Base-by-base conservation (phyloP, 139 green algal species). In the Volvox reticuliferus region DNA sequence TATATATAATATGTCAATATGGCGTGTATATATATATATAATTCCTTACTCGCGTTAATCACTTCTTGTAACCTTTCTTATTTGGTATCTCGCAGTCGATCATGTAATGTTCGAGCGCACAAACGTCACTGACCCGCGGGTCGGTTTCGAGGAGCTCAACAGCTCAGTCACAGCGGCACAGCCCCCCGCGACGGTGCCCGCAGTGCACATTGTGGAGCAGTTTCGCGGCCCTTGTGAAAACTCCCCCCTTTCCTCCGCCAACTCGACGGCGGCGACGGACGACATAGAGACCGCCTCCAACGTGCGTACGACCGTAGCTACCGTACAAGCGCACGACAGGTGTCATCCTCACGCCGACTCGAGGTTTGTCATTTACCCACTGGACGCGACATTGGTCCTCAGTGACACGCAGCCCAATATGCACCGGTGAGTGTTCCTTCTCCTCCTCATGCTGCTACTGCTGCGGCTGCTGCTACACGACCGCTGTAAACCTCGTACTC, bases 341-440 rank as follows among this genome's bases (percentile, higher is more conserved):
- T 1, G 79, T 61, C 13, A 2, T 26, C 1, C 21, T 2, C 1
- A 26, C 44, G 44, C 28, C 2, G 9, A 62, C 61, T 5, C 19
- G 21, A 37, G 30, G 9, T n/a, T 30, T 14, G 61, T 35, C 18
- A 61, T 19, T 32, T 88, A 79, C 30, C 82, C 82, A 0, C 21
- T 79, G 82, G 83, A 89, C 16, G 24, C 30, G 20, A 80, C 36
- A 12, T 67, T 89, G 26, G 83, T 89, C 26, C 67, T 67, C 36
- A 89, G 80, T 35, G 28, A 89, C 68, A 89, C 83, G 26, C 83
- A 89, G 65, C 36, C 26, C 12, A 89, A 89, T 69, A 89, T 89
- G 83, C 83, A 89, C 35, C n/a, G 83, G 83, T 81, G 83, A 35
- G 62, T 9, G 44, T 9, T 55, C 9, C 44, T 55, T 5, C 9